Evolutionary conservation across 1,284 basidiomycete species (phyloP), one percentile per base, ranked within the genome.

Genomic region (Leccinum fuscescens): DNA sequence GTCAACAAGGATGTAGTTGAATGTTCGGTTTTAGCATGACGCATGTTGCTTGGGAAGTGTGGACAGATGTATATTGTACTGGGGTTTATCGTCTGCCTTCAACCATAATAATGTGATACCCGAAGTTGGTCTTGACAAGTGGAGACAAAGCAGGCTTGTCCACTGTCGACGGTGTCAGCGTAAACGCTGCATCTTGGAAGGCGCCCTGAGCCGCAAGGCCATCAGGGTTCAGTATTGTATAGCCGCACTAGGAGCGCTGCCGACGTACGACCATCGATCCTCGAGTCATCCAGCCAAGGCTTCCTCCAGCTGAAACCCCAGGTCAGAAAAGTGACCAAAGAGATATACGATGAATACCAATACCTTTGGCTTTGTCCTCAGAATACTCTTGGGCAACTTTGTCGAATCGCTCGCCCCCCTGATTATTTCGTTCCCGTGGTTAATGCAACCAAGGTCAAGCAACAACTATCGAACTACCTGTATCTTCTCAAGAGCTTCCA

Each of bases 31-130:
- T 61, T 55, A 54, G 57, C 69, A 60, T 73, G 66, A 69, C 27
- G 39, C 57, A 56, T 56, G 22, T 17, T 31, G 24, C 20, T 54
- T 59, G 57, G 14, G 39, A 42, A 46, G 57, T 35, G 50, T 62
- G 57, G 63, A 68, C 55, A 55, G 44, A 55, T n/a, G 59, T 68
- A 62, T 72, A 63, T 61, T 62, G 60, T 72, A 72, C 56, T 66
- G 54, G 50, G 55, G 31, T 44, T 81, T 72, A 92, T 60, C 88
- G 83, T 54, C 90, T 82, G 17, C 89, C 89, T 76, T 93, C 90
- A 4, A 92, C 90, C 88, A 93, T 91, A 72, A 93, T 92, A 67
- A 93, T 86, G 70, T 93, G 91, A 71, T 93, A 93, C n/a, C 91
- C 92, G 70, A 87, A 87, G 62, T 82, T 84, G 3, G 91, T 93